phyloP scores from a whole-genome alignment of 306 rosid species.

The Luffa acutangula region DNA sequence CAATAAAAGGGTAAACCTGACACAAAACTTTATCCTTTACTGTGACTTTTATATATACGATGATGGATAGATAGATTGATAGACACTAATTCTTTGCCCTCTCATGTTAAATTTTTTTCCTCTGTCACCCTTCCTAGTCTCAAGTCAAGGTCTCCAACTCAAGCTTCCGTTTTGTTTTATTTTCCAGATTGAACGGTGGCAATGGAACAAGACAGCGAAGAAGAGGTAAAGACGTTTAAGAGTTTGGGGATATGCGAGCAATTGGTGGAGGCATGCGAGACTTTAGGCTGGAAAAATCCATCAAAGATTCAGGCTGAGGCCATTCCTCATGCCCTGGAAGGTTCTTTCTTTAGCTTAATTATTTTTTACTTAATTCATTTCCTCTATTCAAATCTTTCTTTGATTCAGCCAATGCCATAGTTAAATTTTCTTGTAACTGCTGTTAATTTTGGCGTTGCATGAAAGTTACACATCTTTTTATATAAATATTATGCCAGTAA shows the following conservation, averaged over 20 bases:
- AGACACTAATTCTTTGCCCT: too few species aligned
- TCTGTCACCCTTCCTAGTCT: too few species aligned
- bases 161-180: background rate
- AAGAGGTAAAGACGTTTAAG: slow-evolving; percentile 31
- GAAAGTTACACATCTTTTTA: background rate
- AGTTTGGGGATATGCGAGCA: slow-evolving; percentile 47
- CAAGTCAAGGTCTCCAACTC: too few species aligned
- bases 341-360: slow-evolving; percentile 9
- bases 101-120: too few species aligned
- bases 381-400: background rate
- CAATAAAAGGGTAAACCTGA: too few species aligned
- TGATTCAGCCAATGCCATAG: too few species aligned
- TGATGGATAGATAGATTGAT: too few species aligned
- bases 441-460: background rate
- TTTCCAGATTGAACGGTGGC: slow-evolving; percentile 14
- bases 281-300: slow-evolving; percentile 52
- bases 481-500: background rate
- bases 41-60: too few species aligned
- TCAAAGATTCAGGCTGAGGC: slow-evolving; percentile 64
- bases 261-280: slow-evolving; percentile 58
- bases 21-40: too few species aligned
- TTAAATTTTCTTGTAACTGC: background rate
- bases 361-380: background rate
- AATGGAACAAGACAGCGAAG: slow-evolving; percentile 42
- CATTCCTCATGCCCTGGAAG: slow-evolving; percentile 55